These are phyloP conservation scores for Hypoxylon crocopeplum DNA, from an alignment of 495 filamentous ascomycete genomes.

Conservation along the genomic window DNA sequence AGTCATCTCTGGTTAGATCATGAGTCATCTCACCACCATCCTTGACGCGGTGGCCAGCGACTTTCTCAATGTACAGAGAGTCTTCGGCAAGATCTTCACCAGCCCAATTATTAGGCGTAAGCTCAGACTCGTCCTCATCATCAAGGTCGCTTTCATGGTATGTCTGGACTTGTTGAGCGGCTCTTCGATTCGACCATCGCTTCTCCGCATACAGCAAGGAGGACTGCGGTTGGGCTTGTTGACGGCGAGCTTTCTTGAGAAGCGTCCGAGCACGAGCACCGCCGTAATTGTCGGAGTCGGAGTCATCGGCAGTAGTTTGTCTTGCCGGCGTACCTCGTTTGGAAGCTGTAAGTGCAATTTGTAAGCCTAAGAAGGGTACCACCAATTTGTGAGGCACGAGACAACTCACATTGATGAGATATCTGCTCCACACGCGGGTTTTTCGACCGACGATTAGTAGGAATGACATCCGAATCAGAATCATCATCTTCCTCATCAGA, in stretches of 20 bases:
- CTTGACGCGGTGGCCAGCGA: conserved; percentile 83
- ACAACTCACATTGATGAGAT: conserved; percentile 55
- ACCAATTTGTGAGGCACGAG: neutral
- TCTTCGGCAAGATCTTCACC: conserved; percentile 67
- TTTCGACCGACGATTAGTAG: conserved; percentile 53
- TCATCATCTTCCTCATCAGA: conserved; percentile 71
- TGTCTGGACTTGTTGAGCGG: conserved; percentile 77
- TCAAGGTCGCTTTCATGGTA: conserved; percentile 83
- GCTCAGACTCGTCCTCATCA: conserved; percentile 68
- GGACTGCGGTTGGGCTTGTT: conserved; percentile 65
- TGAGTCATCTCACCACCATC: conserved; percentile 66
- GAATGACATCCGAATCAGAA: conserved; percentile 70
- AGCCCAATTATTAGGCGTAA: conserved; percentile 69
- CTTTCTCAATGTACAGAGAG: conserved; percentile 82
- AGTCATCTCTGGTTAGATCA: conserved; percentile 76
- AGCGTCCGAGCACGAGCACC: conserved; percentile 68
- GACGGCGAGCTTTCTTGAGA: conserved; percentile 74
- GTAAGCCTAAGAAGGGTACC: conserved; percentile 35
- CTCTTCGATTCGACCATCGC: conserved; percentile 88
- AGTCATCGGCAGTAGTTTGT: conserved; percentile 65
- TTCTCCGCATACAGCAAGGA: conserved; percentile 71
- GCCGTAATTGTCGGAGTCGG: conserved; percentile 77
- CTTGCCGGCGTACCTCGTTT: conserved; percentile 68
- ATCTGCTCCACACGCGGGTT: conserved; percentile 59
- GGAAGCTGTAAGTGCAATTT: conserved; percentile 58